Evolutionary conservation across 2,329 filamentous ascomycete genomes (phyloP).

Genomic region (Neofusicoccum cordaticola): DNA sequence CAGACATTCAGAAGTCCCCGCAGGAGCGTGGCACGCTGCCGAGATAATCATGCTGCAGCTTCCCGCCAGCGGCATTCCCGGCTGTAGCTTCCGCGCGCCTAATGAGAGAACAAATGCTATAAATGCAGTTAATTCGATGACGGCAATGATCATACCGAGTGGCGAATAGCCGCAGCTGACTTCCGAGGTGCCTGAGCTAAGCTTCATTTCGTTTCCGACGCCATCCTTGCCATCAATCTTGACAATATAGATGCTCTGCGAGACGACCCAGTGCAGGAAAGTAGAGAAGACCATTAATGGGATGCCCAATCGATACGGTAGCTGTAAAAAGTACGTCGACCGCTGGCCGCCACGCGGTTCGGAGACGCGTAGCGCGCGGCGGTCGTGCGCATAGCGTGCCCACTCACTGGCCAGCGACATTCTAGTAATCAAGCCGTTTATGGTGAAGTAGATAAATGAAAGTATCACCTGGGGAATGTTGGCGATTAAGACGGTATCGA

Average conservation of each 20-base stretch:
- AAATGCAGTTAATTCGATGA: background rate
- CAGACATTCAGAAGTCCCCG: no score
- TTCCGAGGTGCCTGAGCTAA: no score
- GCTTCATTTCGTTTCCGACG: no score
- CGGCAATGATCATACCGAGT: background rate
- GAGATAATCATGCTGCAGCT: no score
- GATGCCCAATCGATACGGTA: slow-evolving; percentile 39
- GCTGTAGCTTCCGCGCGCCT: no score
- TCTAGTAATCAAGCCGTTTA: slow-evolving; percentile 46
- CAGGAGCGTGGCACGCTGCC: no score
- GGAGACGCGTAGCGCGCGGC: slow-evolving; percentile 40
- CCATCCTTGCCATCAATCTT: slow-evolving; percentile 19
- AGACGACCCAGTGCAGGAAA: slow-evolving; percentile 44
- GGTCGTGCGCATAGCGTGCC: slow-evolving; percentile 33
- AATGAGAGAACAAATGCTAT: background rate
- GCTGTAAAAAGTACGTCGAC: slow-evolving; percentile 40
- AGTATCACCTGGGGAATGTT: slow-evolving; percentile 31
- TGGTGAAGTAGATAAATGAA: slow-evolving; percentile 46
- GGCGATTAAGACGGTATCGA: background rate
- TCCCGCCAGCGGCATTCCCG: no score
- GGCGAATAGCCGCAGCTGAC: slow-evolving; percentile 1
- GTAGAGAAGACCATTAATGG: slow-evolving; percentile 35
- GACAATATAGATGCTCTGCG: slow-evolving; percentile 43
- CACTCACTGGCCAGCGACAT: slow-evolving; percentile 51
- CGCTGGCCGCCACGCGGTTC: slow-evolving; percentile 35